These are phyloP conservation scores for Bauhinia variegata DNA, from an alignment of 306 rosid species.

Conservation along the genomic window DNA sequence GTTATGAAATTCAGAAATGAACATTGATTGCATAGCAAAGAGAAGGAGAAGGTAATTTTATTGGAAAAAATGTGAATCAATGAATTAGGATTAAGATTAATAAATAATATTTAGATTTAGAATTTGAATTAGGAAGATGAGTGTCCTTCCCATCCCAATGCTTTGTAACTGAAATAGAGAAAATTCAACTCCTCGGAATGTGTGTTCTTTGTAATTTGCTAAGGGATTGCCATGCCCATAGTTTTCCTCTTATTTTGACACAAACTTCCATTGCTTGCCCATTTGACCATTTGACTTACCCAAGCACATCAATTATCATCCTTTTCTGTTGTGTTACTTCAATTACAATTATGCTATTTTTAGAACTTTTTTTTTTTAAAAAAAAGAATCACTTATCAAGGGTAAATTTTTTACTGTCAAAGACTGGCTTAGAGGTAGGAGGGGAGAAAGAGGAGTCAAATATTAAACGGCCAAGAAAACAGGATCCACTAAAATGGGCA, in stretches of 20 bases:
- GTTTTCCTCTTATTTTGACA: constrained; percentile 24
- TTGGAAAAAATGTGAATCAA: no score
- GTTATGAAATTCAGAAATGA: no score
- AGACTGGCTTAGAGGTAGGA: not conserved
- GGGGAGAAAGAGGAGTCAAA: constrained; percentile 18
- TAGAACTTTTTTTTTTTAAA: no score
- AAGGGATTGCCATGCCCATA: not conserved
- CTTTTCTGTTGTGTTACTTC: no score
- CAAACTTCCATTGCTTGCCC: constrained; percentile 47
- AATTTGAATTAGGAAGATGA: not conserved
- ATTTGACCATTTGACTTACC: constrained; percentile 48
- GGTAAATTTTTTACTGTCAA: no score
- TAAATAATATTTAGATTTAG: no score
- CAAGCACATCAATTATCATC: no score
- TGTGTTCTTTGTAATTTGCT: constrained; percentile 27
- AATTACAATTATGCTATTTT: no score
- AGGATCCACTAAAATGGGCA: constrained; percentile 3
- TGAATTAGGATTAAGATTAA: no score
- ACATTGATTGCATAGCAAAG: no score
- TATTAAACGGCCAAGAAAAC: constrained; percentile 22
- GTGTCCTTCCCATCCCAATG: constrained; percentile 45
- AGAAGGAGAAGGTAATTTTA: no score
- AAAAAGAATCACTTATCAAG: no score
- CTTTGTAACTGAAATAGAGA: constrained; percentile 46
- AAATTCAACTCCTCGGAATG: constrained; percentile 50